A percentile compares a stretch with the other conserved stretches of the same genome.
Evolutionary conservation across 1,139 yeast species (phyloP).

Genomic region (Yamadazyma diospyri): DNA sequence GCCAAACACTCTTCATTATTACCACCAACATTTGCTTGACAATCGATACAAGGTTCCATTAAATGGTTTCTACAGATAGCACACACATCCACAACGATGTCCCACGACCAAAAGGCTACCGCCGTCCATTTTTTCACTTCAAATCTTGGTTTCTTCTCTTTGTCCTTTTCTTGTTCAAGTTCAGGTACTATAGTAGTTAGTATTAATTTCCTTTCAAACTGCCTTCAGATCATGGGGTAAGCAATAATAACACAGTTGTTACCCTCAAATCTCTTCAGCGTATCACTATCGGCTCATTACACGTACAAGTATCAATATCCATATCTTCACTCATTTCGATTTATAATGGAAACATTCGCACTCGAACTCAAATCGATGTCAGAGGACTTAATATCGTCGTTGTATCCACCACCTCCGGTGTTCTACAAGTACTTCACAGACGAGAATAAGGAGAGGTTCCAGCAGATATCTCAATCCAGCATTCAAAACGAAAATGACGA

Average conservation of each 20-base stretch:
- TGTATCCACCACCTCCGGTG: constrained; percentile 87
- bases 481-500: constrained; percentile 1
- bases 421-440: constrained; percentile 64
- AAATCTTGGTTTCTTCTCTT: constrained; percentile 31
- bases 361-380: constrained; percentile 10
- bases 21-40: constrained; percentile 80
- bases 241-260: no score
- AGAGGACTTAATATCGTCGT: constrained; percentile 53
- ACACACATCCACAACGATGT: constrained; percentile 91
- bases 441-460: constrained; percentile 45
- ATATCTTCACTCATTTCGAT: constrained; percentile 16
- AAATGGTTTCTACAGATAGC: constrained; percentile 97
- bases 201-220: constrained; percentile 1
- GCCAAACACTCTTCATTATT: constrained; percentile 85
- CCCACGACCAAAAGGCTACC: constrained; percentile 99
- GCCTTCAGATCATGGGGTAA: not conserved
- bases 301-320: constrained; percentile 19
- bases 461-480: constrained; percentile 15
- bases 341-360: constrained; percentile 2
- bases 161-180: constrained; percentile 12
- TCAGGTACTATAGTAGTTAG: constrained; percentile 15
- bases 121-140: constrained; percentile 84
- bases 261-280: not conserved
- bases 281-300: no score
- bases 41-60: constrained; percentile 98